Percentiles rank a stretch among this genome's conserved stretches.
phyloP scores from a whole-genome alignment of 2,329 filamentous ascomycete species.

The Epichloe bromicola region DNA sequence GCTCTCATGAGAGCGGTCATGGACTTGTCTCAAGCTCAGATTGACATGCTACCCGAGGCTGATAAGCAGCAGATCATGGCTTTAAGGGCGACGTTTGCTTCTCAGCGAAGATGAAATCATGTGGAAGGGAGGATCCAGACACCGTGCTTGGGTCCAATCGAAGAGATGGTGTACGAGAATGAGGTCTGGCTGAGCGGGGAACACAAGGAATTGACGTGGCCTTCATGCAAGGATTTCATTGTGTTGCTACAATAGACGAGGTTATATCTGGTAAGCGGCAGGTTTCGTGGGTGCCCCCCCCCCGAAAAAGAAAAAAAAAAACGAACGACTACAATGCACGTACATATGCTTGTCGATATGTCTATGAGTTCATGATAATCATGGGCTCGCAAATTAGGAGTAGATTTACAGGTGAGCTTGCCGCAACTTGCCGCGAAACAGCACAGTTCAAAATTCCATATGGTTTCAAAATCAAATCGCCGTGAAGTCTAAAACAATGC shows the following conservation, averaged over 20 bases:
- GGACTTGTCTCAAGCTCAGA: slow-evolving; percentile 64
- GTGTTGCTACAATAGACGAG: not conserved
- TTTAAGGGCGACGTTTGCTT: slow-evolving; percentile 51
- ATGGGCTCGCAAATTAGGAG: not conserved
- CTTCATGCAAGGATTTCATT: not conserved
- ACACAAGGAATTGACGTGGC: not conserved
- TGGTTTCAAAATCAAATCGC: not conserved
- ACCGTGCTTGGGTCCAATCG: not conserved
- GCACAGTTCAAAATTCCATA: not conserved
- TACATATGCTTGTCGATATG: not conserved
- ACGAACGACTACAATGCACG: not conserved
- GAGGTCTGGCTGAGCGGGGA: not conserved
- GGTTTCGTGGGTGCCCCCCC: not conserved
- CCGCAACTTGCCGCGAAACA: not conserved
- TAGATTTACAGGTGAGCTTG: not conserved
- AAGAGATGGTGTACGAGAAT: not conserved
- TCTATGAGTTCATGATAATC: not conserved
- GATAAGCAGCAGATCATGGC: slow-evolving; percentile 70
- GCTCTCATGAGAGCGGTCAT: slow-evolving; percentile 72
- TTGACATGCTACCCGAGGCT: slow-evolving; percentile 63
- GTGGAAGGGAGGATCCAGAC: not conserved
- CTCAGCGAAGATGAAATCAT: slow-evolving; percentile 19
- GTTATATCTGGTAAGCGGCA: not conserved
- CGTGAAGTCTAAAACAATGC: no score
- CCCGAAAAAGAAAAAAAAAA: not conserved